Evolutionary conservation across 2,329 filamentous ascomycete genomes (phyloP).

Genomic region (Septoria petroselini): DNA sequence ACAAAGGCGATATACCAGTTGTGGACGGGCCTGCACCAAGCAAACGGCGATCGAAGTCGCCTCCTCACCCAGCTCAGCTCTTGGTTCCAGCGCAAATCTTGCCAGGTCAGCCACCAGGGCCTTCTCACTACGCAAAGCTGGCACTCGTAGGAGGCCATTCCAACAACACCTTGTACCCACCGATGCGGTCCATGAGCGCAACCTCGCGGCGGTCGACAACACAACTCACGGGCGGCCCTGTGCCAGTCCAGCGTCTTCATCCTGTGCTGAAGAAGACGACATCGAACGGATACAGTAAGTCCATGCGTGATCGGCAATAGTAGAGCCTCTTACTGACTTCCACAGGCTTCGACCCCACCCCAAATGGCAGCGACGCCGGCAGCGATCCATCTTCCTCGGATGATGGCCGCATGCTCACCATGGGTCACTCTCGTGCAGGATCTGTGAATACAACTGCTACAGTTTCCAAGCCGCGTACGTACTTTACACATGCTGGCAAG

Average conservation of each 20-base stretch:
- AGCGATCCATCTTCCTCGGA: conserved; percentile 20
- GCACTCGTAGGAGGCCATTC: conserved; percentile 17
- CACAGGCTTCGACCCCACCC: conserved; percentile 23
- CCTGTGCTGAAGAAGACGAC: conserved; percentile 25
- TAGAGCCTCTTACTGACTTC: not conserved
- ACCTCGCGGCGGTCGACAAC: conserved; percentile 17
- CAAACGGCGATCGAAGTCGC: conserved; percentile 14
- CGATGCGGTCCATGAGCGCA: conserved; percentile 6
- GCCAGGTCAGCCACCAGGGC: conserved; percentile 3
- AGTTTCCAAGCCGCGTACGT: conserved; percentile 26
- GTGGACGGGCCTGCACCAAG: conserved; percentile 16
- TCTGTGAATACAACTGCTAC: conserved; percentile 19
- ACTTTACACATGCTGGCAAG: conserved; percentile 33
- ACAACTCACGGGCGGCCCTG: conserved; percentile 12
- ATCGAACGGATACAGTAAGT: conserved; percentile 31
- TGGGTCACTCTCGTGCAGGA: conserved; percentile 14
- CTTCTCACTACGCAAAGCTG: conserved; percentile 7
- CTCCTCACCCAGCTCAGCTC: not conserved
- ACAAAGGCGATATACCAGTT: conserved; percentile 31
- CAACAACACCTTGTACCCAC: conserved; percentile 8
- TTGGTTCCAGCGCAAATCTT: not conserved
- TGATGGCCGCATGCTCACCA: conserved; percentile 19
- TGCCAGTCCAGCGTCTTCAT: conserved; percentile 6
- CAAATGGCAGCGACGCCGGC: conserved; percentile 26
- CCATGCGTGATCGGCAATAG: not conserved